phyloP scores from a whole-genome alignment of 2,329 filamentous ascomycete species.

The Fusarium nodosum region DNA sequence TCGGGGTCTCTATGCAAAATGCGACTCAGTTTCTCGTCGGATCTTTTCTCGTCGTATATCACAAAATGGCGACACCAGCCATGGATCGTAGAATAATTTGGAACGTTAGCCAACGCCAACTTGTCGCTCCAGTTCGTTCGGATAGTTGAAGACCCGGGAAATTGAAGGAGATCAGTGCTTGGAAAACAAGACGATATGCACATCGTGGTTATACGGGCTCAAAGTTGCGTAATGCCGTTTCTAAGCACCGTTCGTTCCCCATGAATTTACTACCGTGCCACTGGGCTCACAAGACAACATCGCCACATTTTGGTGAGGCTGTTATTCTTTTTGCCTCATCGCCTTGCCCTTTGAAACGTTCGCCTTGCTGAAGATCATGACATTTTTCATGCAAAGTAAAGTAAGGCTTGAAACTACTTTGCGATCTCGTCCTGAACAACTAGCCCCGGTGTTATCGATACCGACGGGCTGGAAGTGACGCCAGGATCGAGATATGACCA shows the following conservation, averaged over 20 bases:
- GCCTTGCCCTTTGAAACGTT: conserved; percentile 16
- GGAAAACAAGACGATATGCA: conserved; percentile 14
- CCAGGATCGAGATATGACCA: conserved; percentile 36
- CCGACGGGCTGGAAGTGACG: conserved; percentile 17
- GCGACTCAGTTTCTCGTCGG: conserved; percentile 10
- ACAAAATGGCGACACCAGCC: conserved; percentile 37
- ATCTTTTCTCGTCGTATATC: conserved; percentile 42
- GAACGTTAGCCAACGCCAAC: conserved; percentile 11
- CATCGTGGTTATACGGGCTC: conserved; percentile 6
- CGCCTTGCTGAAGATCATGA: conserved; percentile 33
- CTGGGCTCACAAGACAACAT: conserved; percentile 5
- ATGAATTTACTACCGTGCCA: conserved; percentile 6
- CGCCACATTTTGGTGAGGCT: conserved; percentile 24
- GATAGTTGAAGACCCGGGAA: conserved; percentile 26
- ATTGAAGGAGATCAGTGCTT: conserved; percentile 20
- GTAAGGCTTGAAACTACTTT: conserved; percentile 21
- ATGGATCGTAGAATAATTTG: conserved; percentile 26
- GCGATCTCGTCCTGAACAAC: conserved; percentile 16
- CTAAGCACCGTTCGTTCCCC: conserved; percentile 4
- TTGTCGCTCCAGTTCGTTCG: conserved; percentile 31
- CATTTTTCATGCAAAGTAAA: conserved; percentile 17
- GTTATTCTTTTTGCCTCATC: conserved; percentile 14
- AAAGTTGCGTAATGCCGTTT: conserved; percentile 23
- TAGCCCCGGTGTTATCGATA: conserved; percentile 34
- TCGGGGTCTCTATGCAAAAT: conserved; percentile 4